Base-by-base conservation (phyloP, 2,329 filamentous ascomycete species). In the Trichophyton simii region DNA sequence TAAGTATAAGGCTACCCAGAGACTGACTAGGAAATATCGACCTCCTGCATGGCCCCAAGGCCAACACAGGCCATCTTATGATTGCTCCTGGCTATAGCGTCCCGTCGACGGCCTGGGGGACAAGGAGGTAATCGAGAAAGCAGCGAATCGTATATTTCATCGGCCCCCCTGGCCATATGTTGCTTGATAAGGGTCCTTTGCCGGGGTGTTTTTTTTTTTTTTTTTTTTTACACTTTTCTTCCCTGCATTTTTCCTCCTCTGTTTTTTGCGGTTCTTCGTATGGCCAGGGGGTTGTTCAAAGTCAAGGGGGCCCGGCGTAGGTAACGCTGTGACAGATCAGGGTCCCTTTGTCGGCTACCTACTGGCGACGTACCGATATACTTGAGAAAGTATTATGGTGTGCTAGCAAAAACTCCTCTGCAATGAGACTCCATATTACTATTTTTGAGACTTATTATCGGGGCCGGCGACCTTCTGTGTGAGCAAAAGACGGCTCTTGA, bases 141-240 rank as follows among this genome's bases (percentile, higher is more conserved):
- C 50, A 55, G 25, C 50, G 50, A 55, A 55, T 55, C 50, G 50
- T 55, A 55, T 55, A 55, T 55, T 55, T 55, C 50, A 36, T 9
- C 50, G 2, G 18, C 18, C 50, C 50, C 50, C 50, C 50, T 55
- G 50, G 6, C 50, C 28, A 55, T 55, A 55, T 9, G 13, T 34
- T 55, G 13, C 15, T 6, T 36, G 28, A 20, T 55, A 55, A 34
- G 25, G 50, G 50, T 18, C 18, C 7, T 36, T 15, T 28, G 28
- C 50, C 50, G 20, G 50, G 50, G 5, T 36, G 3, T 13, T 11
- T 36, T 36, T 36, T 36, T 13, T 22, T 22, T 22, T 34, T 34
- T 8, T 9, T 7, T 34, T 34, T 34, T 9, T 34, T 34, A 34
- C 31, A 34, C 31, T 36, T 36, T 36, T 11, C 34, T 36, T 28